These are phyloP conservation scores for Fusarium verrucosum DNA, from an alignment of 2,329 filamentous ascomycete species.

Conservation along the genomic window DNA sequence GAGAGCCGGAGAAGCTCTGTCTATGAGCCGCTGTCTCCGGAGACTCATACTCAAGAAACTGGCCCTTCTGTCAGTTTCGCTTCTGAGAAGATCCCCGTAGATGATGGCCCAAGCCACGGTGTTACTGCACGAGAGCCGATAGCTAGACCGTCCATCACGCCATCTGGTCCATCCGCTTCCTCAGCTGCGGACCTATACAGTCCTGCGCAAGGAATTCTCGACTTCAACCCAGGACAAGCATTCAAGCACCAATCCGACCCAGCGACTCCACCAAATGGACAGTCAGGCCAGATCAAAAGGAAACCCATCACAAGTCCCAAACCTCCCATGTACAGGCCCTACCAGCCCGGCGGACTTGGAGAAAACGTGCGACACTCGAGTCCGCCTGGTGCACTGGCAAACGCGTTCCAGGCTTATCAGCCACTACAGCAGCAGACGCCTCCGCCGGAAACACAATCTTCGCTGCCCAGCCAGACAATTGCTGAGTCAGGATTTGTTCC, in stretches of 20 bases:
- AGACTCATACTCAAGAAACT: neutral
- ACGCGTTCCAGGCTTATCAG: conserved; percentile 15
- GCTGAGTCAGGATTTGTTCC: conserved; percentile 5
- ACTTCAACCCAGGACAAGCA: neutral
- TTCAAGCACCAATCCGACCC: neutral
- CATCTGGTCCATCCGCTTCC: neutral
- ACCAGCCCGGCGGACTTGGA: neutral
- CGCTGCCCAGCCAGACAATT: neutral
- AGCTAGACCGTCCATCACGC: neutral
- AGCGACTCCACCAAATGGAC: neutral
- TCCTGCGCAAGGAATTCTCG: conserved; percentile 12
- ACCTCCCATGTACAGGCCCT: conserved; percentile 11
- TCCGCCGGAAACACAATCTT: neutral
- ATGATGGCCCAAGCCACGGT: neutral
- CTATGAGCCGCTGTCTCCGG: neutral
- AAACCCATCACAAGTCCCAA: conserved; percentile 16
- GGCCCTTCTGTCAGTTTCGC: neutral
- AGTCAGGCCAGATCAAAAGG: conserved; percentile 15
- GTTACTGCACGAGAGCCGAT: neutral
- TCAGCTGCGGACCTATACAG: conserved; percentile 11
- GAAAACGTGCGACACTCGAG: conserved; percentile 2
- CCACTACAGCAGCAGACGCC: conserved; percentile 4
- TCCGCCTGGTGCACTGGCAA: neutral
- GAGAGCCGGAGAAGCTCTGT: conserved; percentile 1
- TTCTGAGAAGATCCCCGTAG: conserved; percentile 2